Conservation (phyloP, 116 monocot species). For the Trichopus zeylanicus region DNA sequence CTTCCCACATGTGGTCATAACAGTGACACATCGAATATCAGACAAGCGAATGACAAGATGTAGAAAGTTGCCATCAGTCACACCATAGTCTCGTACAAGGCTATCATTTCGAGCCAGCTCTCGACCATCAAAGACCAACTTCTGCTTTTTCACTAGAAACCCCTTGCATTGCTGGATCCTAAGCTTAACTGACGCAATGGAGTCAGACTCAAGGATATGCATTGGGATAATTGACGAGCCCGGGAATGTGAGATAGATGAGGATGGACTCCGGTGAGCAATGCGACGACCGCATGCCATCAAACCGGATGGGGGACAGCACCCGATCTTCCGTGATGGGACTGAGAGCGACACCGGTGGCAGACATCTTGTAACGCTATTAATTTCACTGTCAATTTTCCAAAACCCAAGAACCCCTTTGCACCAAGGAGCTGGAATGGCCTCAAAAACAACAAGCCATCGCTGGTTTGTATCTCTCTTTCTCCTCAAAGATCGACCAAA, state of each 20-base stretch:
- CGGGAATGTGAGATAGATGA: conserved; percentile 50
- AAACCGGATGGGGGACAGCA: conserved; percentile 15
- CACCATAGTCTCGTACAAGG: conserved; percentile 63
- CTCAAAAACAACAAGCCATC: not conserved
- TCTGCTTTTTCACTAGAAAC: conserved; percentile 69
- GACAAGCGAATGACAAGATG: conserved; percentile 65
- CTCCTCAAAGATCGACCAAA: not conserved
- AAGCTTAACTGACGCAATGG: conserved; percentile 80
- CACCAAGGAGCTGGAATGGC: not conserved
- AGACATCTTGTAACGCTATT: conserved; percentile 21
- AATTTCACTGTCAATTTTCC: too few relatives aligned
- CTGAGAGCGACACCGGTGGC: conserved; percentile 27
- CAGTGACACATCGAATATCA: conserved; percentile 44
- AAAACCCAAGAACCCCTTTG: not conserved
- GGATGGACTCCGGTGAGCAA: conserved; percentile 38
- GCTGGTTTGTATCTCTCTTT: not conserved
- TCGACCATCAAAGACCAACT: conserved; percentile 65
- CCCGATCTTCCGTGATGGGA: conserved; percentile 13
- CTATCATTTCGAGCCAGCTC: conserved; percentile 55
- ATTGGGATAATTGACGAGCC: conserved; percentile 48
- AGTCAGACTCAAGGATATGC: conserved; percentile 70
- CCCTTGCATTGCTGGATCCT: conserved; percentile 65
- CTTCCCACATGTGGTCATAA: conserved; percentile 55
- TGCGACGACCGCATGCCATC: conserved; percentile 20
- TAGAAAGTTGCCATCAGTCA: conserved; percentile 57